Percentiles rank a stretch among this genome's conserved stretches.
These are phyloP conservation scores for Lophiotrema nucula DNA, from an alignment of 495 filamentous ascomycete species.

Conservation along the genomic window DNA sequence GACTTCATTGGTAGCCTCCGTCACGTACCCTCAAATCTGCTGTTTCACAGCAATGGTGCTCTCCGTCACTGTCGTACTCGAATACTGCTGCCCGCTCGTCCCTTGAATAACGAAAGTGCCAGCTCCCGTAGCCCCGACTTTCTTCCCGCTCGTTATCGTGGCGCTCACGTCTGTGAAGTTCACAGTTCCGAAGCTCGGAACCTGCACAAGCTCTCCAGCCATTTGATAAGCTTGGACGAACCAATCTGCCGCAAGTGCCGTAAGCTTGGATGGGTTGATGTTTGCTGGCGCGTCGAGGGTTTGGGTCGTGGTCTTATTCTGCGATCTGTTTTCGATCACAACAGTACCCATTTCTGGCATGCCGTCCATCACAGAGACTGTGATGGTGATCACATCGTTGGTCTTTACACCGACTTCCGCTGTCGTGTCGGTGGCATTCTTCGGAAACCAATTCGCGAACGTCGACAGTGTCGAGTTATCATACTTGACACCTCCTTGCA, in stretches of 20 bases:
- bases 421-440: constrained; percentile 1
- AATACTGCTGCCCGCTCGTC: constrained; percentile 12
- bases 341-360: constrained; percentile 7
- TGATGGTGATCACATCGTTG: constrained; percentile 16
- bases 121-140: constrained; percentile 1
- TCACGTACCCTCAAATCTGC: too few species aligned
- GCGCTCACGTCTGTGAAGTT: constrained; percentile 11
- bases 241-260: constrained; percentile 13
- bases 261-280: not conserved
- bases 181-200: constrained; percentile 5
- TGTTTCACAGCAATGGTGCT: too few species aligned
- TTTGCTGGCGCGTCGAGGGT: not conserved
- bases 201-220: constrained; percentile 6
- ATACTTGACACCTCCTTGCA: constrained; percentile 13
- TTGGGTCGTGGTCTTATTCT: constrained; percentile 13
- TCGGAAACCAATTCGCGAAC: constrained; percentile 10
- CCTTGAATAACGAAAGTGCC: constrained; percentile 17
- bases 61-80: constrained; percentile 9
- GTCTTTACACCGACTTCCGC: not conserved
- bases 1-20: too few species aligned
- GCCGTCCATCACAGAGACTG: not conserved
- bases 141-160: constrained; percentile 6
- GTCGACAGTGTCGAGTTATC: not conserved
- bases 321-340: constrained; percentile 18
- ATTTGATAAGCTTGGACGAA: constrained; percentile 19